Base-by-base conservation (phyloP, 176 grass and related monocot species). In the Chloris gayana region DNA sequence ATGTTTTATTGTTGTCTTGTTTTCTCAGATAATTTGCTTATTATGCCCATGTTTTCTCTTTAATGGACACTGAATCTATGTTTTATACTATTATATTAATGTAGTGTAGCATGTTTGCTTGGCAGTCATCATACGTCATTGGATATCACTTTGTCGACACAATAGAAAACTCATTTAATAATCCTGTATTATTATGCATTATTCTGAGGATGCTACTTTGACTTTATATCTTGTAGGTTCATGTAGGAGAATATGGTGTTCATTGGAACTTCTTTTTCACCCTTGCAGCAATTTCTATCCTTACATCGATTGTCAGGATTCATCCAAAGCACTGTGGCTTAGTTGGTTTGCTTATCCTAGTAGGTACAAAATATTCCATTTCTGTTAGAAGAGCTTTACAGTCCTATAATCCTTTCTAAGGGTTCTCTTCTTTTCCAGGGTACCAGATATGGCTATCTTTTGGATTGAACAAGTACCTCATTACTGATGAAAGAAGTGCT, bases 201-300 rank as follows among this genome's bases (percentile, higher is more conserved):
- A 51, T 67, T 67, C 74, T 83, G 60, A 90, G 79, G 31, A 71
- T 74, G 35, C 38, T 54, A 65, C 15, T 61, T 79, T 29, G 31
- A 13, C 74, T 72, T 88, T 25, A 54, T 78, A 80, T 80, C 19
- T 73, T 89, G 45, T 84, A 98, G 95, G 88, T 95, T 61, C 95
- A 98, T 95, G 86, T 87, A 67, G 95, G 92, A 71, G 95, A 98
- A 85, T 98, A 98, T 61, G 95, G 95, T 54, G 95, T 95, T 64
- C 95, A 98, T 32, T 98, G 90, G 95, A 98, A 98, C 80, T 98
- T 98, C 79, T 98, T 98, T 98, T 98, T 98, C 79, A 98, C 95
- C 26, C 95, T 95, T 61, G 90, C 90, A 73, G 92, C 83, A 76
- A 83, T 98, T 87, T 89, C 92, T 75, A 86, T 93, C 65, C 71